phyloP scores from a whole-genome alignment of 305 asterid species.

The Coffea humblotiana region DNA sequence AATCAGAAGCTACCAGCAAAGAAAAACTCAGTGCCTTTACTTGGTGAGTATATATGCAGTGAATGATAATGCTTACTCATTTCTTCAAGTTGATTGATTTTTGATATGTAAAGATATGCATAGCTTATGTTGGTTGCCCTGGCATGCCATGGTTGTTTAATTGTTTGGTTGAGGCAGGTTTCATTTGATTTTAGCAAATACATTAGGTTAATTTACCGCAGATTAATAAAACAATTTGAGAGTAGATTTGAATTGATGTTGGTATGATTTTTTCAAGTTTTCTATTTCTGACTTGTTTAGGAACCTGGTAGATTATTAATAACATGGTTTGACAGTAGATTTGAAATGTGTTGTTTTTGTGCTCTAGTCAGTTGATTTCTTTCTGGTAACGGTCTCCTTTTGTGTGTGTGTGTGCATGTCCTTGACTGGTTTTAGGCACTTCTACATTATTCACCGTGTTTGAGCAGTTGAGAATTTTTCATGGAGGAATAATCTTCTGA shows the following conservation, averaged over 20 bases:
- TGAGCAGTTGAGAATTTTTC: background rate
- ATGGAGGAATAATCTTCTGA: background rate
- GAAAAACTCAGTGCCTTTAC: slow-evolving; percentile 35
- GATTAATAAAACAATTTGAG: background rate
- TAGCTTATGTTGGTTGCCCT: background rate
- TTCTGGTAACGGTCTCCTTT: background rate
- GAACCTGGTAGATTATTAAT: background rate
- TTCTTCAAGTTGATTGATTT: background rate
- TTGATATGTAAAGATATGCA: background rate
- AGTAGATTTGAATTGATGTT: background rate
- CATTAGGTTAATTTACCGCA: background rate
- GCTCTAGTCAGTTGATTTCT: background rate
- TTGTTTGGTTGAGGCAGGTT: background rate
- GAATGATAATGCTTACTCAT: slow-evolving; percentile 15
- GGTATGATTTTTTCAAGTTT: background rate
- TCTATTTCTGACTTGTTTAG: background rate
- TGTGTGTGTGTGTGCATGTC: background rate
- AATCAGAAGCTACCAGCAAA: slow-evolving; percentile 56
- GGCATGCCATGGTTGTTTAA: background rate
- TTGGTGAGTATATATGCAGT: slow-evolving; percentile 47
- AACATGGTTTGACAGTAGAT: too few relatives aligned
- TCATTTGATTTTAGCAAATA: background rate
- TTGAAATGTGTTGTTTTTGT: background rate
- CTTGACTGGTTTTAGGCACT: background rate
- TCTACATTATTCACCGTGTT: background rate